These are phyloP conservation scores for Eucalyptus curtisii DNA, from an alignment of 345 rosid species.

Conservation along the genomic window DNA sequence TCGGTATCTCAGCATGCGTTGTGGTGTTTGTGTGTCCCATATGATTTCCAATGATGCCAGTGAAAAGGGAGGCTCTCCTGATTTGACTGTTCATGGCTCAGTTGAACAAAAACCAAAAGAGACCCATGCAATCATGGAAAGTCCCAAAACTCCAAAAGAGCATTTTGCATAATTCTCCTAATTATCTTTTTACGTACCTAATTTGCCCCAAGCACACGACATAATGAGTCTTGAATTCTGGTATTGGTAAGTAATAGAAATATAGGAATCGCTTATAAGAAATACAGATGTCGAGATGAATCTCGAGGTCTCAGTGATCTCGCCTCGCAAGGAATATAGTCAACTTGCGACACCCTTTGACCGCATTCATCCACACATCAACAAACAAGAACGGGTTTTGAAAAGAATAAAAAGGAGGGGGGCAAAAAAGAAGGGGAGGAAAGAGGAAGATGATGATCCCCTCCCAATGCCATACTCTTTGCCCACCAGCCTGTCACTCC, in stretches of 20 bases:
- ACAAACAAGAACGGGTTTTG: not conserved
- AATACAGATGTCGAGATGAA: not conserved
- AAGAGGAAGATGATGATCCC: not conserved
- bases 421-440: not conserved
- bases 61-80: not conserved
- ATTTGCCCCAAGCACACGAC: not conserved
- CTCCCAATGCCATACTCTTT: not conserved
- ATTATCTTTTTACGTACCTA: not conserved
- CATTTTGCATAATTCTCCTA: not conserved
- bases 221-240: fast-evolving
- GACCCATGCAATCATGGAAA: not conserved
- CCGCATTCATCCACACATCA: not conserved
- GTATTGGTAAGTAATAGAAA: not conserved
- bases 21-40: not conserved
- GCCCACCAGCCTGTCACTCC: conserved; percentile 23
- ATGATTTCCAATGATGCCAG: not conserved
- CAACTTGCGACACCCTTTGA: not conserved
- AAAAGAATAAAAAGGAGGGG: not conserved
- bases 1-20: not conserved
- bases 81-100: not conserved
- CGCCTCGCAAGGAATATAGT: not conserved
- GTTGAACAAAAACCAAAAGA: not conserved
- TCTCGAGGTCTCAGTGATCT: not conserved
- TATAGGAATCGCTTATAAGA: not conserved
- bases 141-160: not conserved